A percentile compares a stretch with the other conserved stretches of the same genome.
phyloP scores from a whole-genome alignment of 805 yeast genomes.

The Zygoascus flipseniorum region DNA sequence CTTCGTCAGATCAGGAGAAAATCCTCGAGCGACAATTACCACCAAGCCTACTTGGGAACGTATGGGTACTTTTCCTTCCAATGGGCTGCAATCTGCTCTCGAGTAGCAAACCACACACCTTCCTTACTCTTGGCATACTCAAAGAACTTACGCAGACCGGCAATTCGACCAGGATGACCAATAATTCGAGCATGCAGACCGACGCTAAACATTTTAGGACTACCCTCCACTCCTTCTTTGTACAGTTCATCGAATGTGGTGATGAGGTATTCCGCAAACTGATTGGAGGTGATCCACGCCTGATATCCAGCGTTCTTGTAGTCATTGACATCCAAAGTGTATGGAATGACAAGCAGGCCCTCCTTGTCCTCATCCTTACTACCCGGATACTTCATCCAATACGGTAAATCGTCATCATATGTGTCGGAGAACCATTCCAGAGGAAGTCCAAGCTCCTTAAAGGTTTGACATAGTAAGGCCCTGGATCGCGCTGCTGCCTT shows the following conservation, averaged over 20 bases:
- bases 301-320: constrained; percentile 24
- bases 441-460: constrained; percentile 2
- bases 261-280: constrained; percentile 27
- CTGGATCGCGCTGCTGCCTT: constrained; percentile 14
- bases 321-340: constrained; percentile 27
- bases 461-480: neutral
- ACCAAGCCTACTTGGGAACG: neutral
- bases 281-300: constrained; percentile 24
- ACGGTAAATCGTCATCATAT: constrained; percentile 9
- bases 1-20: no score
- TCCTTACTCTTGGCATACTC: constrained; percentile 28
- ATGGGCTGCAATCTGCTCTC: constrained; percentile 31
- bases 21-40: no score
- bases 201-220: constrained; percentile 32
- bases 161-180: constrained; percentile 32
- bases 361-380: neutral
- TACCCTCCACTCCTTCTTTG: constrained; percentile 32
- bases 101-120: constrained; percentile 33
- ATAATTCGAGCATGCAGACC: constrained; percentile 31
- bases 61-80: constrained; percentile 16
- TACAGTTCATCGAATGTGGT: constrained; percentile 32
- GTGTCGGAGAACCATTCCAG: constrained; percentile 9
- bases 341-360: constrained; percentile 27
- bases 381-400: constrained; percentile 3
- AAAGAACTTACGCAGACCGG: constrained; percentile 30